Evolutionary conservation across 2,329 filamentous ascomycete species (phyloP).

Genomic region (Teratosphaeria destructans): DNA sequence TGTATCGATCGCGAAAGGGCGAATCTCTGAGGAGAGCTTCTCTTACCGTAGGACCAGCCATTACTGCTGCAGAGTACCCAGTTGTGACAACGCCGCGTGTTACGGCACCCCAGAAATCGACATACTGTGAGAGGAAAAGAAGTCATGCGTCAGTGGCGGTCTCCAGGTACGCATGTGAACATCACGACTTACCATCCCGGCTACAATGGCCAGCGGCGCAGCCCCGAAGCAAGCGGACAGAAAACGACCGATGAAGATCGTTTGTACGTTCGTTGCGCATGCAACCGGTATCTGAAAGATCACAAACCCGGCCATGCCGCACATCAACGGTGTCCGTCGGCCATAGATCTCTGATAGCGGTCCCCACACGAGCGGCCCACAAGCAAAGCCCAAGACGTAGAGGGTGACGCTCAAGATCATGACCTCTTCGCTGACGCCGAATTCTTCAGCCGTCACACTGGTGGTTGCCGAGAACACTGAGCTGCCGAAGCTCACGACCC

Average conservation of each 20-base stretch:
- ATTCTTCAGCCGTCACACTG: conserved; percentile 30
- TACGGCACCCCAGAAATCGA: conserved; percentile 41
- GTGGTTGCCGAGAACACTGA: conserved; percentile 38
- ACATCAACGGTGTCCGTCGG: conserved; percentile 38
- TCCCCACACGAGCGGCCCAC: conserved; percentile 24
- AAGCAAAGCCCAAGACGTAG: conserved; percentile 30
- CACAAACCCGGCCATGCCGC: conserved; percentile 33
- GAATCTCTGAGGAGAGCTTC: neutral
- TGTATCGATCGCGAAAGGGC: neutral
- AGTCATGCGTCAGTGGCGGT: neutral
- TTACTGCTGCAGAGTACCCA: neutral
- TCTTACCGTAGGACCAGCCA: neutral
- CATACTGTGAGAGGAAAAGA: conserved; percentile 18
- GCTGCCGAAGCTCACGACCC: conserved; percentile 40
- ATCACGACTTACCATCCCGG: conserved; percentile 27
- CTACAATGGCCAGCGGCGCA: conserved; percentile 41
- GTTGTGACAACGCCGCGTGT: conserved; percentile 27
- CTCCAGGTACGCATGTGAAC: neutral
- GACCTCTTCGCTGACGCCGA: conserved; percentile 37
- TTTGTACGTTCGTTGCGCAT: conserved; percentile 43
- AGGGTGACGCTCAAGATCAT: conserved; percentile 41
- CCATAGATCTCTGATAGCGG: conserved; percentile 51
- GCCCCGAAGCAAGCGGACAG: conserved; percentile 44
- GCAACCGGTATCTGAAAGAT: conserved; percentile 48
- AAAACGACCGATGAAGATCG: conserved; percentile 46